Conservation (phyloP, 306 rosid genomes). For the Ormosia emarginata region DNA sequence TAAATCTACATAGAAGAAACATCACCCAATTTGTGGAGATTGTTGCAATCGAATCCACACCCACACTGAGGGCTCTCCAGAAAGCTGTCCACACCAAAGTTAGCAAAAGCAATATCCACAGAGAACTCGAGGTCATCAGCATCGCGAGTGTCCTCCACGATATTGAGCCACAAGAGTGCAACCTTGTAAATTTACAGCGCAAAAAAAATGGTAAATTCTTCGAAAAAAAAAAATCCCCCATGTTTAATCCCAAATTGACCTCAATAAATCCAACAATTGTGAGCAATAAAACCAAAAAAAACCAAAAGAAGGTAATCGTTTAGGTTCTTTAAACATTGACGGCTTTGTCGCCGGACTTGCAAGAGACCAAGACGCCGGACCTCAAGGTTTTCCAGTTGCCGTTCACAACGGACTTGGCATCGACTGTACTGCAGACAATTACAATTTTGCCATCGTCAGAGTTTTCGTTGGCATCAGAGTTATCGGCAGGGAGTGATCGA, state of each 20-base stretch:
- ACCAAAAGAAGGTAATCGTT: slow-evolving; percentile 36
- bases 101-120: slow-evolving; percentile 43
- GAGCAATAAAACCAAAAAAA: too few species aligned
- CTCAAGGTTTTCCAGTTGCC: slow-evolving; percentile 48
- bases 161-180: slow-evolving; percentile 48
- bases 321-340: slow-evolving; percentile 69
- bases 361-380: slow-evolving; percentile 49
- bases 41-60: slow-evolving; percentile 42
- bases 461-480: not conserved
- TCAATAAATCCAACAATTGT: not conserved
- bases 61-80: slow-evolving; percentile 60
- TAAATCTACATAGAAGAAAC: slow-evolving; percentile 27
- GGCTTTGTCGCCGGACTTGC: slow-evolving; percentile 66
- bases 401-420: slow-evolving; percentile 57
- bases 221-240: not conserved
- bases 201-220: not conserved
- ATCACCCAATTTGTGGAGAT: not conserved
- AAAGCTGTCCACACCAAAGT: slow-evolving; percentile 38
- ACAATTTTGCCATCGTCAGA: slow-evolving; percentile 32
- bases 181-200: too few species aligned
- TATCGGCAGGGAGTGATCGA: slow-evolving; percentile 47
- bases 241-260: not conserved
- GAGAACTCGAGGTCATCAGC: slow-evolving; percentile 47
- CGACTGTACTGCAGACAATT: slow-evolving; percentile 72
- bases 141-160: slow-evolving; percentile 37